Evolutionary conservation across 495 filamentous ascomycete genomes (phyloP).

Genomic region (Neurospora sp.): DNA sequence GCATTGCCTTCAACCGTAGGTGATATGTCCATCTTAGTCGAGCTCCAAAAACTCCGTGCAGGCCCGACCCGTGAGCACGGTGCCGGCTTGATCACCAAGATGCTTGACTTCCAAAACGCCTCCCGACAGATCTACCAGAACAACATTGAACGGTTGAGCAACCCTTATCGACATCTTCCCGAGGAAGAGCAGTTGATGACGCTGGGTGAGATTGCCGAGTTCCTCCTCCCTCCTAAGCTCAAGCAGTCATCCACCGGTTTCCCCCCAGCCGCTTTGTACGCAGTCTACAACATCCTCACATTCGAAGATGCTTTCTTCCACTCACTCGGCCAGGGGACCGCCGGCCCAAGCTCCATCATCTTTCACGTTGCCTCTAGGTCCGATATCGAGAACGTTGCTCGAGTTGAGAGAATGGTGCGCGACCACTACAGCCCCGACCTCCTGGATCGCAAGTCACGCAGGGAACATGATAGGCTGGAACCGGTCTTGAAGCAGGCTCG

Average conservation of each 20-base stretch:
- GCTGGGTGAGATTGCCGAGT: constrained; percentile 53
- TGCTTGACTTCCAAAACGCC: constrained; percentile 41
- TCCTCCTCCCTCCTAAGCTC: constrained; percentile 34
- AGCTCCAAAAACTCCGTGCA: constrained; percentile 32
- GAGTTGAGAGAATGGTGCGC: constrained; percentile 24
- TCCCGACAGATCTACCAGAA: constrained; percentile 42
- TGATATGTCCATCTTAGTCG: constrained; percentile 29
- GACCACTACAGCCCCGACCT: constrained; percentile 15
- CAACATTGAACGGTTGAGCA: constrained; percentile 42
- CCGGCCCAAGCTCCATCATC: constrained; percentile 26
- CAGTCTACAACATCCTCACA: constrained; percentile 54
- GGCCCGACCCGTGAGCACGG: constrained; percentile 44
- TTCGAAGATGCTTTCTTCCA: constrained; percentile 45
- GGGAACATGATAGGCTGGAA: background rate
- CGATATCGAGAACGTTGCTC: constrained; percentile 16
- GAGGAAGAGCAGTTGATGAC: constrained; percentile 44
- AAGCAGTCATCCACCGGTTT: constrained; percentile 37
- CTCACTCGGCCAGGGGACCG: constrained; percentile 20
- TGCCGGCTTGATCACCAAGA: constrained; percentile 38
- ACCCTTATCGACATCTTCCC: constrained; percentile 22
- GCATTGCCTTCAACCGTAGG: constrained; percentile 41
- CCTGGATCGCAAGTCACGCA: background rate
- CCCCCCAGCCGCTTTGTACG: constrained; percentile 48
- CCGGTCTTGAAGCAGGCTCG: constrained; percentile 52
- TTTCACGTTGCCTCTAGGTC: constrained; percentile 26